These are phyloP conservation scores for Ophiocordyceps robertsii DNA, from an alignment of 2,329 filamentous ascomycete genomes.

Conservation along the genomic window DNA sequence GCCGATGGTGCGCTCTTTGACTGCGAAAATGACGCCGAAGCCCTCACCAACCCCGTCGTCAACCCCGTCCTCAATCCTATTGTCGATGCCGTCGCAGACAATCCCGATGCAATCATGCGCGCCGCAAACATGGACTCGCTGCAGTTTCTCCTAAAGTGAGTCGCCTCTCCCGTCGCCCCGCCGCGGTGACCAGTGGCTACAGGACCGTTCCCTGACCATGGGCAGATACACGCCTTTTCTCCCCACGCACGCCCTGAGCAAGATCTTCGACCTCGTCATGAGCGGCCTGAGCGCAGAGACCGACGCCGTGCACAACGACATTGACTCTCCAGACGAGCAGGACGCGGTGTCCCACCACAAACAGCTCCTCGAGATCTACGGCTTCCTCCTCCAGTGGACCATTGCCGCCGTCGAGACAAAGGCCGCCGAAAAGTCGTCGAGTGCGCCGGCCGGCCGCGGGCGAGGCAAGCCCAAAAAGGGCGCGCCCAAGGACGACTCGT, in stretches of 20 bases:
- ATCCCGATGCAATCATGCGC: conserved; percentile 74
- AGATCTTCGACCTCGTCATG: conserved; percentile 80
- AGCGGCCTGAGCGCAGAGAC: conserved; percentile 78
- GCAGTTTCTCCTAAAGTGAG: conserved; percentile 94
- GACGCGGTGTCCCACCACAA: conserved; percentile 80
- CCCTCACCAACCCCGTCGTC: conserved; percentile 63
- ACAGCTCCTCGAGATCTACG: conserved; percentile 82
- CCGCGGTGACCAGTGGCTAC: neutral
- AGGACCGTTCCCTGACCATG: conserved; percentile 38
- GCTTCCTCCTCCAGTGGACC: conserved; percentile 88
- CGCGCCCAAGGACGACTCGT: conserved; percentile 64
- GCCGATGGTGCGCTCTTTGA: conserved; percentile 74
- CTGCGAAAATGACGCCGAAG: conserved; percentile 83
- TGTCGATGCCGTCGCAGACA: conserved; percentile 82
- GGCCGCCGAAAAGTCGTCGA: conserved; percentile 73
- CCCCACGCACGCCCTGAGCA: conserved; percentile 73
- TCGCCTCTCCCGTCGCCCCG: conserved; percentile 27
- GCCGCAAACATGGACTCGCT: conserved; percentile 77
- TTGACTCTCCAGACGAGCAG: conserved; percentile 78
- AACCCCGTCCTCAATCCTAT: conserved; percentile 84
- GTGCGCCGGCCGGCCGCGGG: conserved; percentile 53
- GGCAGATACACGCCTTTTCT: conserved; percentile 69
- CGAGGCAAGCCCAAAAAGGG: conserved; percentile 67
- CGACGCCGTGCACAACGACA: conserved; percentile 71
- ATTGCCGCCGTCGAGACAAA: conserved; percentile 90